Evolutionary conservation across 208 protist species (phyloP).

Genomic region (Trypanosoma rangeli): DNA sequence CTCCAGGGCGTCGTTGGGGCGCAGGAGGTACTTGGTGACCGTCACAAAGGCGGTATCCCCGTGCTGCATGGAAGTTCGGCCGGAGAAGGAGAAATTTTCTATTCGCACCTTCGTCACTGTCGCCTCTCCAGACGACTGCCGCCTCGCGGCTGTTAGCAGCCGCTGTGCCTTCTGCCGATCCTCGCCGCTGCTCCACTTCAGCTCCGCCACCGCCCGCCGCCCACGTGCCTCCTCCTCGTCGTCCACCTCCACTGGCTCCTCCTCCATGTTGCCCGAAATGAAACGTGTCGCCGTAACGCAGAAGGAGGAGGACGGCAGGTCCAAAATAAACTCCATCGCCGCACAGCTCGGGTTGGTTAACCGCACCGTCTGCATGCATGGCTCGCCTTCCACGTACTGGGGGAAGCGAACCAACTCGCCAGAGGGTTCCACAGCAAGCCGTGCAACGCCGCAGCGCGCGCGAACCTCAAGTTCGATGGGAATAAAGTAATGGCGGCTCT

Average conservation of each 20-base stretch:
- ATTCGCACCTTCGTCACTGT: conserved; percentile 5
- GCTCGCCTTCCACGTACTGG: conserved; percentile 24
- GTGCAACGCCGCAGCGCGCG: conserved; percentile 67
- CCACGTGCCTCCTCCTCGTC: conserved; percentile 33
- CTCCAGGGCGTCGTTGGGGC: conserved; percentile 63
- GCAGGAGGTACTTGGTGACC: conserved; percentile 43
- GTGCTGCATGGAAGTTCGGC: neutral
- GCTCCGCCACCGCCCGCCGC: conserved; percentile 8
- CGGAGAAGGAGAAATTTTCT: neutral
- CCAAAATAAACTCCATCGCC: conserved; percentile 61
- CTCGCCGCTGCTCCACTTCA: conserved; percentile 32
- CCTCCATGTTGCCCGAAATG: conserved; percentile 37
- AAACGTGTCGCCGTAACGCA: conserved; percentile 23
- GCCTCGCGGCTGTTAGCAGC: conserved; percentile 18
- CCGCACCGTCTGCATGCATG: conserved; percentile 60
- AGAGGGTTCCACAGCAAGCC: conserved; percentile 73
- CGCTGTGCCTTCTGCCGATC: conserved; percentile 28
- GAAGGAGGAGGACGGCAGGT: conserved; percentile 34
- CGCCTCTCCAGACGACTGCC: neutral
- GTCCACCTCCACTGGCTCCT: conserved; percentile 36
- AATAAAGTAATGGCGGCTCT: conserved; percentile 63
- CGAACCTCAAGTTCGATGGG: conserved; percentile 83
- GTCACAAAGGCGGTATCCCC: conserved; percentile 16
- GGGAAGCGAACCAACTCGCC: conserved; percentile 52
- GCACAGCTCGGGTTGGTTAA: conserved; percentile 83